Evolutionary conservation across 192 early-diverging fungal genomes (phyloP), one percentile per base, ranked within the genome.

Genomic region (Backusella macrospora): DNA sequence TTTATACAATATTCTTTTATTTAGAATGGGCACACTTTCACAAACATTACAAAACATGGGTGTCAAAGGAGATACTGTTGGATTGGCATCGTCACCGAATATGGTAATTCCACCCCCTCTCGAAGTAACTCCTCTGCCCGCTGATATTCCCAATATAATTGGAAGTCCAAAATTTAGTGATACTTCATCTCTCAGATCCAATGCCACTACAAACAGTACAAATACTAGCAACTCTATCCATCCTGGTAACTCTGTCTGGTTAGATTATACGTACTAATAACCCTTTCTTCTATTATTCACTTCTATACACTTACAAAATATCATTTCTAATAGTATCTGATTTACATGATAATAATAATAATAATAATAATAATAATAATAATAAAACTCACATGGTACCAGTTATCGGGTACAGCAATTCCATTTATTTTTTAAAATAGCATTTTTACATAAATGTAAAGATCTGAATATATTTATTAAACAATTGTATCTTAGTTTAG

Each of bases 41-140:
- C 43, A 64, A 44, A 66, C 70, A 5, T 47, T 71, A 48, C 62
- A n/a, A 34, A 64, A 62, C 85, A 89, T 59, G 93, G 95, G 55
- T 83, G 87, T 46, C 78, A 62, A 46, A 55, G 63, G 67, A 29
- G 75, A 76, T 49, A 21, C 46, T 1, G 23, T 76, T 48, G 70
- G 69, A 37, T 46, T 34, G 15, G 75, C 75, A 40, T 71, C 70
- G 14, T 23, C 64, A 18, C 75, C 75, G 5, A 70, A 71, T 64
- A 71, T 76, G 75, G 44, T 37, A 18, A 76, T 76, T 14, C 64
- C 75, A 72, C 89, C 89, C 5, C 69, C 83, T n/a, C 26, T 21
- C 18, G 79, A 81, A 23, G 52, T 46, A 46, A 12, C 45, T 0
- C 45, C 52, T 26, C 23, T 9, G 23, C 52, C 52, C 21, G 10